Base-by-base conservation (phyloP, 1,284 basidiomycete species). In the Ganoderma meredithae region DNA sequence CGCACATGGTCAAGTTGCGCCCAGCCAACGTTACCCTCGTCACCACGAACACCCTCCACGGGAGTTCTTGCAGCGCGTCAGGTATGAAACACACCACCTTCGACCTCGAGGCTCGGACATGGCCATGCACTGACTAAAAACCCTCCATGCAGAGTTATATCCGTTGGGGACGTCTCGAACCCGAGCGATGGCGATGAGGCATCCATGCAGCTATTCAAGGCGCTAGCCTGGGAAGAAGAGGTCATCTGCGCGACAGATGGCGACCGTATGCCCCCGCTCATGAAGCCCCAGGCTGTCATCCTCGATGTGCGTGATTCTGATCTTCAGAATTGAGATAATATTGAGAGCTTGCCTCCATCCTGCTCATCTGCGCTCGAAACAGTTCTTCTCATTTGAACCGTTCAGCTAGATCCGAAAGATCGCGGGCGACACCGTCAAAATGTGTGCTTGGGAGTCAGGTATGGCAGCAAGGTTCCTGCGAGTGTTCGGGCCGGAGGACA, bases 331-430 rank as follows among this genome's bases (percentile, higher is more conserved):
- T 31, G 31, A 31, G 31, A 31, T 31, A n/a, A n/a, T n/a, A n/a
- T 5, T 31, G 31, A 31, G 31, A 52, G 33, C 19, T 53, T n/a
- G 22, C 22, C 25, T 13, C 15, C 12, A 19, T 17, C 60, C 61
- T 41, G 39, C n/a, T 13, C 12, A 25, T 52, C 12, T 12, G 17
- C n/a, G 0, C 22, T 31, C 31, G 31, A 31, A n/a, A 19, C 53
- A 75, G 74, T 69, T 69, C 58, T 70, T 73, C 52, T 62, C 56
- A 12, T n/a, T 69, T 22, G 59, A 70, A 7, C 59, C 61, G n/a
- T 56, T 69, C 60, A 60, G 62, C 13, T 43, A 49, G 7, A 9
- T 67, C 36, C 52, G 60, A 36, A 53, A 53, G 4, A 6, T 67
- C 25, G 56, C 65, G 49, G 63, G 59, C 10, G 15, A 67, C 15